These are phyloP conservation scores for Scenedesmus sp. DNA, from an alignment of 163 green algal species.

Conservation along the genomic window DNA sequence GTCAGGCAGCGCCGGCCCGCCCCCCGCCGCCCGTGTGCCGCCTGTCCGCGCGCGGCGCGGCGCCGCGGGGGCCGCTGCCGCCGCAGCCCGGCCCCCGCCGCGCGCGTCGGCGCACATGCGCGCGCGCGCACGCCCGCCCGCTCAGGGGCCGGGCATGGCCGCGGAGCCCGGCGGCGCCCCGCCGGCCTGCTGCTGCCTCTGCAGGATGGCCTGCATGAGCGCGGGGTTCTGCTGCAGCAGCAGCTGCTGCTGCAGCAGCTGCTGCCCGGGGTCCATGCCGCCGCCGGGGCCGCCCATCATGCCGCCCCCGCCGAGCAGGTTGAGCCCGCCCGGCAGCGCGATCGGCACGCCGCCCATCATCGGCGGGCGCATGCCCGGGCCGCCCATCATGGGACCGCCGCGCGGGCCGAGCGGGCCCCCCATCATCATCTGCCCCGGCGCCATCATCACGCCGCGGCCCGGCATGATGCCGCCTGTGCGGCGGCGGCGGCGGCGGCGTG, in stretches of 20 bases:
- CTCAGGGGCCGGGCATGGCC: slow-evolving; percentile 29
- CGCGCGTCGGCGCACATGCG: no score
- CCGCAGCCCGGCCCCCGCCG: no score
- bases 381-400: not conserved
- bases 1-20: no score
- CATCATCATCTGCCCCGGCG: slow-evolving; percentile 39
- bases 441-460: slow-evolving; percentile 40
- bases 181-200: slow-evolving; percentile 15
- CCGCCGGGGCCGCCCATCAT: not conserved
- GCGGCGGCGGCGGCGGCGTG: no score
- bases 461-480: slow-evolving; percentile 29
- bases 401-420: slow-evolving; percentile 10
- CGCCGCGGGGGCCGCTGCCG: no score
- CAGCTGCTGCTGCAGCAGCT: slow-evolving; percentile 29
- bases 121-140: no score
- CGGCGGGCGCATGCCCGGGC: slow-evolving; percentile 20
- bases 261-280: not conserved
- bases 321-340: slow-evolving; percentile 30
- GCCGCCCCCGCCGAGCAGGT: slow-evolving; percentile 28
- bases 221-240: slow-evolving; percentile 35
- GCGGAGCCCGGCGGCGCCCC: slow-evolving; percentile 1
- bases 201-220: slow-evolving; percentile 25
- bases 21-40: no score
- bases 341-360: slow-evolving; percentile 3
- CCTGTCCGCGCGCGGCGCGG: no score